phyloP scores from a whole-genome alignment of 2,329 filamentous ascomycete species.

The Hawksworthiomyces lignivorus region DNA sequence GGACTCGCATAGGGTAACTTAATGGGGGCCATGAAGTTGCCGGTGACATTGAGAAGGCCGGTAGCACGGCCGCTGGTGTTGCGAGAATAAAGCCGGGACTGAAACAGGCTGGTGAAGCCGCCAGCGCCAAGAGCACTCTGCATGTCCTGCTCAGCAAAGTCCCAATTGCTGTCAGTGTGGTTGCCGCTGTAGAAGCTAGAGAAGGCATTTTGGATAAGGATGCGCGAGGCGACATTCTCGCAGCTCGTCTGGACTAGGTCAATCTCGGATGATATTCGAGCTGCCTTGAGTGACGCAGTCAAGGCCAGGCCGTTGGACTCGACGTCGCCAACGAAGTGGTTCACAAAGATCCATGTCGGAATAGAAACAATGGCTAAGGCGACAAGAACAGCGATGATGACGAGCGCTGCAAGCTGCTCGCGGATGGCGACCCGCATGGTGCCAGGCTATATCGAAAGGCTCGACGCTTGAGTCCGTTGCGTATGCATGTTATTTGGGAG shows the following conservation, averaged over 20 bases:
- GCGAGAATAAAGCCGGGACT: slow-evolving; percentile 65
- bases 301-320: slow-evolving; percentile 59
- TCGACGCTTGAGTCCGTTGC: slow-evolving; percentile 7
- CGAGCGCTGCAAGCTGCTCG: slow-evolving; percentile 75
- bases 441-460: slow-evolving; percentile 24
- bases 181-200: slow-evolving; percentile 48
- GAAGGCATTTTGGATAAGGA: slow-evolving; percentile 50
- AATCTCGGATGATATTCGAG: slow-evolving; percentile 71
- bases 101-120: slow-evolving; percentile 52
- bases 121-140: slow-evolving; percentile 59
- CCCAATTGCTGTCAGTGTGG: slow-evolving; percentile 52
- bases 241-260: slow-evolving; percentile 70
- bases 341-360: slow-evolving; percentile 59
- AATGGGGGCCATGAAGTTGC: slow-evolving; percentile 39
- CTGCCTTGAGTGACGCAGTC: slow-evolving; percentile 79
- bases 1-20: slow-evolving; percentile 52
- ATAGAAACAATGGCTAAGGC: slow-evolving; percentile 72
- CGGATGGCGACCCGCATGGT: slow-evolving; percentile 81
- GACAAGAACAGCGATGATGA: slow-evolving; percentile 65
- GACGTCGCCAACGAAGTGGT: slow-evolving; percentile 44
- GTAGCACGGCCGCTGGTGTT: slow-evolving; percentile 49
- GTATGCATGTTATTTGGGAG: slow-evolving; percentile 23
- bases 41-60: slow-evolving; percentile 60
- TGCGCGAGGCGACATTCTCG: slow-evolving; percentile 60
- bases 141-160: slow-evolving; percentile 54